Evolutionary conservation across 768 basidiomycete species (phyloP).

Genomic region (Lactarius quietus): DNA sequence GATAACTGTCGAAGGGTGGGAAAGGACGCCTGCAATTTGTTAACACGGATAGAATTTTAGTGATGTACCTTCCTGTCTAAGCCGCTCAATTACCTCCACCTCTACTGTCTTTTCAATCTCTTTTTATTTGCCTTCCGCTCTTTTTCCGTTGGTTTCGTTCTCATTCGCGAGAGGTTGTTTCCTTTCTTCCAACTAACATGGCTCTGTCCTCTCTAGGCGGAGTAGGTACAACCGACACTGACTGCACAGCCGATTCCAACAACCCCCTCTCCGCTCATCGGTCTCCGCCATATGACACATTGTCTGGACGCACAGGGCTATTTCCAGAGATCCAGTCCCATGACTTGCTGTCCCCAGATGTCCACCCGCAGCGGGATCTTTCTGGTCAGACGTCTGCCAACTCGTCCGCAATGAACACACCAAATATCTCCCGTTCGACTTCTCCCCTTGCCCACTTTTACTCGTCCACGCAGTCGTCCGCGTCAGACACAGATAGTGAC

Average conservation of each 20-base stretch:
- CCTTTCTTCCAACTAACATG: conserved; percentile 10
- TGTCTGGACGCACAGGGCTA: neutral
- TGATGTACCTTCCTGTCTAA: neutral
- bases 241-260: neutral
- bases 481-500: conserved; percentile 64
- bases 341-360: conserved; percentile 1
- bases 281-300: neutral
- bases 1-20: neutral
- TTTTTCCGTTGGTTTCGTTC: neutral
- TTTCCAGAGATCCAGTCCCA: conserved; percentile 25
- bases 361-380: conserved; percentile 7
- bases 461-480: conserved; percentile 49
- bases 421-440: conserved; percentile 57
- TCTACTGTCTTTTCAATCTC: neutral
- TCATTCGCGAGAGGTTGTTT: neutral
- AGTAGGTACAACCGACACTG: conserved; percentile 27
- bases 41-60: neutral
- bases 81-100: neutral
- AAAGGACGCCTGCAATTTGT: neutral
- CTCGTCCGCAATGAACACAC: conserved; percentile 40
- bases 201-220: conserved; percentile 9
- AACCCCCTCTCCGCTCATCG: neutral
- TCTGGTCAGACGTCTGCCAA: conserved; percentile 27
- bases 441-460: conserved; percentile 59
- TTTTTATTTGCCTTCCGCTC: conserved; percentile 8